Base-by-base conservation (phyloP, 257 asterid species). In the Solanum rostratum region DNA sequence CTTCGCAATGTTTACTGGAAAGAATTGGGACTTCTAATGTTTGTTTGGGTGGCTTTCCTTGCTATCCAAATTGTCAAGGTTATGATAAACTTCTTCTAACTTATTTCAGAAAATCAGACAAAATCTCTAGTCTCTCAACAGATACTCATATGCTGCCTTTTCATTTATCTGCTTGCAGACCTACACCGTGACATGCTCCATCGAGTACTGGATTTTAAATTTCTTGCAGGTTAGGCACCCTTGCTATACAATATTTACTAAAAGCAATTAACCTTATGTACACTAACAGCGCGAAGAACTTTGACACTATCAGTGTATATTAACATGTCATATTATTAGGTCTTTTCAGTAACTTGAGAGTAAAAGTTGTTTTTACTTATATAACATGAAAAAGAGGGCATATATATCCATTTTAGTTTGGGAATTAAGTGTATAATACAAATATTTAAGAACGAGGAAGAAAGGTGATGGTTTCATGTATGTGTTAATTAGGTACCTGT, bases 31-130 rank as follows among this genome's bases (percentile, higher is more conserved):
- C 73, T 88, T 39, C 81, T 88, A 24, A 22, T 86, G 76, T 88
- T 82, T 22, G 91, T 88, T 33, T 88, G 91, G 91, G 66, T 88
- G 15, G 88, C 88, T 49, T 88, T 88, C 85, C 88, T 88, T 7
- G 86, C 74, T 79, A 80, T 88, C 69, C 91, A 88, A 76, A 43
- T 88, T 41, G 29, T 88, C 2, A 88, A 88, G 91, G 91, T 81
- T 39, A 16, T 2, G 5, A 80, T 82, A 73, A 24, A 11, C 66
- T 12, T 45, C 80, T n/a, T 39, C 27, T 12, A 20, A 59, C 0
- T 70, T n/a, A 14, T n/a, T 12, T 7, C 13, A 73, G 13, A 46
- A 74, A 30, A 27, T 27, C 30, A 33, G 37, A 3, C 37, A 66
- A 18, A 14, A 2, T 50, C 10, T 78, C 29, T 10, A 29, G 57